phyloP scores from a whole-genome alignment of 768 basidiomycete species.

The Lentinus tigrinus region DNA sequence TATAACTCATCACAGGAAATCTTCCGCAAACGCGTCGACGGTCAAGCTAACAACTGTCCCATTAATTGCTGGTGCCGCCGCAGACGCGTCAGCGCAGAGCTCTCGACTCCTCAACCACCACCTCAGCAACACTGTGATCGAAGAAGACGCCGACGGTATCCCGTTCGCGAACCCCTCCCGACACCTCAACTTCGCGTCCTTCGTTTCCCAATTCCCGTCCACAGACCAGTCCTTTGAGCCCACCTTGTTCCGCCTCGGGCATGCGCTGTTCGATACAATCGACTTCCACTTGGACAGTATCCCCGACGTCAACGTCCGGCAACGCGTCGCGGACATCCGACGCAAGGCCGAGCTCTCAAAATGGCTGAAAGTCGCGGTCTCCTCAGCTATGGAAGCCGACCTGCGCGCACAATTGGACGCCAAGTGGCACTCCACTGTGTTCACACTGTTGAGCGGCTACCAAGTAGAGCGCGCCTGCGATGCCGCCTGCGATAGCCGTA shows the following conservation, averaged over 20 bases:
- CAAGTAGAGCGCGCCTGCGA: constrained; percentile 84
- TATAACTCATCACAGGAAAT: constrained; percentile 36
- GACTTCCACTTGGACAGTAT: constrained; percentile 57
- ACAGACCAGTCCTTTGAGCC: constrained; percentile 76
- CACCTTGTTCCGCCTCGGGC: constrained; percentile 82
- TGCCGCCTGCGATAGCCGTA: constrained; percentile 69
- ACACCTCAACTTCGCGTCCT: constrained; percentile 75
- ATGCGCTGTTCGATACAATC: constrained; percentile 85
- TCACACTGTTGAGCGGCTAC: constrained; percentile 81
- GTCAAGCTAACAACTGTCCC: constrained; percentile 52
- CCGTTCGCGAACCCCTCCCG: constrained; percentile 68
- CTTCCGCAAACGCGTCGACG: constrained; percentile 62
- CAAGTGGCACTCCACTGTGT: constrained; percentile 53
- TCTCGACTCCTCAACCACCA: constrained; percentile 75
- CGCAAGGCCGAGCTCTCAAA: constrained; percentile 77
- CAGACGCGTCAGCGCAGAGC: constrained; percentile 41
- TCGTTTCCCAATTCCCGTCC: constrained; percentile 65
- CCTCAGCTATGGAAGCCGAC: constrained; percentile 69
- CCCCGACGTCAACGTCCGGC: constrained; percentile 59
- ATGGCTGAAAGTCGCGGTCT: constrained; percentile 80
- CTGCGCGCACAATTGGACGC: constrained; percentile 48
- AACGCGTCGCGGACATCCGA: constrained; percentile 60
- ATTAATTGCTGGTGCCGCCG: constrained; percentile 32
- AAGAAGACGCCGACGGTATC: constrained; percentile 64
- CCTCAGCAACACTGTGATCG: constrained; percentile 68